phyloP scores from a whole-genome alignment of 176 grass and related monocot genomes.

The Pontederia crassipes region DNA sequence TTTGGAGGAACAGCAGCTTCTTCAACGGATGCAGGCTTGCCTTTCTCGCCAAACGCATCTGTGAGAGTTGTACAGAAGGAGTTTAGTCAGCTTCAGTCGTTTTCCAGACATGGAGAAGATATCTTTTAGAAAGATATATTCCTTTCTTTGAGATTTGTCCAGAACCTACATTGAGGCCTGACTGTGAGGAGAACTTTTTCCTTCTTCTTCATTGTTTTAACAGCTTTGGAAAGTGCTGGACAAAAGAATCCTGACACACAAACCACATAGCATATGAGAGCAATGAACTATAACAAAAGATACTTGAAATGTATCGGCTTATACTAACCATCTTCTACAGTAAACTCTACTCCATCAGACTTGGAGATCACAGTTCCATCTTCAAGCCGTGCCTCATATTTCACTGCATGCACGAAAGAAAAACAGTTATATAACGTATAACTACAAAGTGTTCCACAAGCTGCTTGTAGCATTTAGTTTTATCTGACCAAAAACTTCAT shows the following conservation, averaged over 20 bases:
- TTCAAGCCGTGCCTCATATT: slow-evolving; percentile 73
- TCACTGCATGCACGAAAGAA: slow-evolving; percentile 33
- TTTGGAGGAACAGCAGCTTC: slow-evolving; percentile 67
- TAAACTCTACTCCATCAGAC: slow-evolving; percentile 71
- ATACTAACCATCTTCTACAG: slow-evolving; percentile 73
- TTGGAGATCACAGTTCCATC: slow-evolving; percentile 68
- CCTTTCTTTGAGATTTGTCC: too few relatives aligned
- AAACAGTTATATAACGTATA: neutral
- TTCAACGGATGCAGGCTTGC: slow-evolving; percentile 47
- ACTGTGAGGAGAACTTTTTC: slow-evolving; percentile 81
- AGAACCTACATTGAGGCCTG: slow-evolving; percentile 76
- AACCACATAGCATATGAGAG: slow-evolving; percentile 8
- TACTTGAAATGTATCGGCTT: neutral
- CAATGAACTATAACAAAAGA: neutral
- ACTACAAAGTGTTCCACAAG: neutral
- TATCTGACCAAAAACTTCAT: slow-evolving; percentile 81
- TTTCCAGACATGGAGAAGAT: too few relatives aligned
- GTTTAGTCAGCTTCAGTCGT: neutral
- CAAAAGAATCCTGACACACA: slow-evolving; percentile 57
- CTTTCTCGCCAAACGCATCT: slow-evolving; percentile 91
- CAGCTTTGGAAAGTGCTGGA: slow-evolving; percentile 60
- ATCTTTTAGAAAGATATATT: too few relatives aligned
- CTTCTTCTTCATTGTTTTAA: slow-evolving; percentile 88
- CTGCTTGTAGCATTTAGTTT: neutral
- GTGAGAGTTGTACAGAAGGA: neutral